A percentile compares a stretch with the other conserved stretches of the same genome.
Conservation (phyloP, 345 rosid genomes). For the Jatropha curcas region DNA sequence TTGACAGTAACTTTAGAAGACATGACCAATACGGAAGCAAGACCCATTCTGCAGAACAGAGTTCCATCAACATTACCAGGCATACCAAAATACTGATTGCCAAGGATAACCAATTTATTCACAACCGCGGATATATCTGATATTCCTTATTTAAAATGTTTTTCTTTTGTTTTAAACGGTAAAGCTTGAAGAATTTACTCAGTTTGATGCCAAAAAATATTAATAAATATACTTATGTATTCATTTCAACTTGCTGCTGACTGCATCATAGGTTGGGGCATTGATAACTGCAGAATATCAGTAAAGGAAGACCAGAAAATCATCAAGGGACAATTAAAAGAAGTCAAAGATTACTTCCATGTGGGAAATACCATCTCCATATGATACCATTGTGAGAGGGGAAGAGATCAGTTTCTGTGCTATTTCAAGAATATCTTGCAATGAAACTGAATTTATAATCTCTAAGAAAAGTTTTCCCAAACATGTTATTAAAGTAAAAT, state of each 20-base stretch:
- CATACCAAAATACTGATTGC: conserved; percentile 14
- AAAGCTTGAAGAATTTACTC: conserved; percentile 12
- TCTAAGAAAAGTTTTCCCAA: conserved; percentile 70
- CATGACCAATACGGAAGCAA: neutral
- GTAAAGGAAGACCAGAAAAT: neutral
- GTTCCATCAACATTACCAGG: conserved; percentile 3
- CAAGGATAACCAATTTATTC: conserved; percentile 29
- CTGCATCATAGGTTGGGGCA: conserved; percentile 70
- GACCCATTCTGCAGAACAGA: neutral
- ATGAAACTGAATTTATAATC: conserved; percentile 56
- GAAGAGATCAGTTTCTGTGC: conserved; percentile 63
- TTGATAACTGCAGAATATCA: conserved; percentile 38
- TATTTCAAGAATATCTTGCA: conserved; percentile 48
- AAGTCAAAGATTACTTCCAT: neutral
- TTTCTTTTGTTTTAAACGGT: too few relatives aligned
- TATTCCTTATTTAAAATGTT: conserved; percentile 22
- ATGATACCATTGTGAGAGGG: conserved; percentile 81
- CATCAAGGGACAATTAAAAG: neutral
- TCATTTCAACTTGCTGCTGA: conserved; percentile 49
- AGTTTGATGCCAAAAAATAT: conserved; percentile 4
- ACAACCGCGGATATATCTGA: conserved; percentile 6
- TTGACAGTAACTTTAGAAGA: too few relatives aligned
- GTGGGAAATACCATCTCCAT: conserved; percentile 69
- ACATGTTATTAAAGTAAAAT: conserved; percentile 1
- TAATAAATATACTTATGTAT: neutral